phyloP scores from a whole-genome alignment of 2,329 filamentous ascomycete species.

The Ceratocystis ficicola region DNA sequence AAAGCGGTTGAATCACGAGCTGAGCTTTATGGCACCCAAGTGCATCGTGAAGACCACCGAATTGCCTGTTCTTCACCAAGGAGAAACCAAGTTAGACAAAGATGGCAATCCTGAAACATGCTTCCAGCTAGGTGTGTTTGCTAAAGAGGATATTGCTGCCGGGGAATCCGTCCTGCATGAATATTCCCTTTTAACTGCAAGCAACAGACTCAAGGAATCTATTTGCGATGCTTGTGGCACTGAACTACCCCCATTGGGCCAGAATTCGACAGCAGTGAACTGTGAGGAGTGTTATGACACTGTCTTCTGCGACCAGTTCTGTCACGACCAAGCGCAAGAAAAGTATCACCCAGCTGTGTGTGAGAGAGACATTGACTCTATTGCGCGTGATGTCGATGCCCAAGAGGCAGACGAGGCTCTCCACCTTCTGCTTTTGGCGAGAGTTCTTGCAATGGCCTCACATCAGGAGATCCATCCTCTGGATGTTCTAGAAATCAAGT shows the following conservation, averaged over 20 bases:
- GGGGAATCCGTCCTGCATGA: conserved; percentile 70
- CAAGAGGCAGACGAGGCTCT: conserved; percentile 48
- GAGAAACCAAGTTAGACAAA: conserved; percentile 38
- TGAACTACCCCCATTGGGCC: conserved; percentile 36
- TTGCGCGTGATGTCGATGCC: conserved; percentile 51
- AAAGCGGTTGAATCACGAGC: conserved; percentile 55
- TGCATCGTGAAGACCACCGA: conserved; percentile 66
- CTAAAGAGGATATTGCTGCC: conserved; percentile 63
- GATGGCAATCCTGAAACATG: conserved; percentile 44
- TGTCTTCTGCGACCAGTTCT: conserved; percentile 52
- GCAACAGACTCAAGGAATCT: conserved; percentile 73
- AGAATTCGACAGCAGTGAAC: conserved; percentile 30
- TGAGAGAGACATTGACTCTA: conserved; percentile 52
- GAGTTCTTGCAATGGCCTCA: conserved; percentile 49
- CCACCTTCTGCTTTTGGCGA: conserved; percentile 50
- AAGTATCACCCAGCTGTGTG: conserved; percentile 54
- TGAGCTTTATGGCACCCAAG: conserved; percentile 61
- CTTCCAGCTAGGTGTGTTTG: conserved; percentile 81
- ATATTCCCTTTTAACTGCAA: conserved; percentile 75
- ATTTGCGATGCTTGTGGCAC: conserved; percentile 83
- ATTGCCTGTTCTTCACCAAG: conserved; percentile 57
- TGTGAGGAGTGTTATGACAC: conserved; percentile 53
- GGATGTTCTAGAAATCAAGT: conserved; percentile 52
- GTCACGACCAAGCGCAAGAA: conserved; percentile 44
- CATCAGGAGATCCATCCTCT: conserved; percentile 51